These are phyloP conservation scores for Phytophthora chlamydospora DNA, from an alignment of 352 stramenopile genomes.

Conservation along the genomic window DNA sequence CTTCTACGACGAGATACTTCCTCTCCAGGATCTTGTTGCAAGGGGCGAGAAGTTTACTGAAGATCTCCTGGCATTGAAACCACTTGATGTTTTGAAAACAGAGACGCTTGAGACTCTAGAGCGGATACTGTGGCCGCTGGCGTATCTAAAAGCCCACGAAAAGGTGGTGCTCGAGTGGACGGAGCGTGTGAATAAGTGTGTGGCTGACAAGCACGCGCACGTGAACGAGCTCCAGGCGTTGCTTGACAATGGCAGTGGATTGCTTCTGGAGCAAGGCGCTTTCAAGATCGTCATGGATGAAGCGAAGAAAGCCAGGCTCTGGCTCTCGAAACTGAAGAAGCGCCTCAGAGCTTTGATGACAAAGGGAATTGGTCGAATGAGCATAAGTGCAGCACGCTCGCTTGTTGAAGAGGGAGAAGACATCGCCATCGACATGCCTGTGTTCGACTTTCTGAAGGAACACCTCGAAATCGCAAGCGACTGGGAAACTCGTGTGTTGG, in stretches of 20 bases:
- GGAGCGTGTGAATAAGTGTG: conserved; percentile 55
- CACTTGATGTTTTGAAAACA: conserved; percentile 26
- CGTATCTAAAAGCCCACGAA: conserved; percentile 69
- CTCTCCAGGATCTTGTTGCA: conserved; percentile 63
- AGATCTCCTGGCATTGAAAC: conserved; percentile 35
- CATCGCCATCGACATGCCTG: conserved; percentile 72
- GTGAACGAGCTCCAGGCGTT: conserved; percentile 63
- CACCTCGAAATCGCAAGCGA: conserved; percentile 78
- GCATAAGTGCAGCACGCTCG: conserved; percentile 56
- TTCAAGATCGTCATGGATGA: conserved; percentile 85
- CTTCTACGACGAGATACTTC: conserved; percentile 80
- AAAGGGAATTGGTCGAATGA: conserved; percentile 72
- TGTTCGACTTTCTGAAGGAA: conserved; percentile 83
- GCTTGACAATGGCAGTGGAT: conserved; percentile 57
- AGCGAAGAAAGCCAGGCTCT: conserved; percentile 79
- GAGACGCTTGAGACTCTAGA: conserved; percentile 50
- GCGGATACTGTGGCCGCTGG: conserved; percentile 74
- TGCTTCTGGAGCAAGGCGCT: conserved; percentile 76
- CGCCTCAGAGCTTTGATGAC: conserved; percentile 72
- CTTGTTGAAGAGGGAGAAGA: conserved; percentile 86
- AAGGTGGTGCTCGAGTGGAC: conserved; percentile 72
- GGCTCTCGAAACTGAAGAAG: conserved; percentile 88
- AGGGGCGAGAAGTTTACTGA: conserved; percentile 51
- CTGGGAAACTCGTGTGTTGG: conserved; percentile 81
- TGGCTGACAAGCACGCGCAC: conserved; percentile 66